phyloP scores from a whole-genome alignment of 192 early-diverging fungal species.

The Allomyces macrogynus region DNA sequence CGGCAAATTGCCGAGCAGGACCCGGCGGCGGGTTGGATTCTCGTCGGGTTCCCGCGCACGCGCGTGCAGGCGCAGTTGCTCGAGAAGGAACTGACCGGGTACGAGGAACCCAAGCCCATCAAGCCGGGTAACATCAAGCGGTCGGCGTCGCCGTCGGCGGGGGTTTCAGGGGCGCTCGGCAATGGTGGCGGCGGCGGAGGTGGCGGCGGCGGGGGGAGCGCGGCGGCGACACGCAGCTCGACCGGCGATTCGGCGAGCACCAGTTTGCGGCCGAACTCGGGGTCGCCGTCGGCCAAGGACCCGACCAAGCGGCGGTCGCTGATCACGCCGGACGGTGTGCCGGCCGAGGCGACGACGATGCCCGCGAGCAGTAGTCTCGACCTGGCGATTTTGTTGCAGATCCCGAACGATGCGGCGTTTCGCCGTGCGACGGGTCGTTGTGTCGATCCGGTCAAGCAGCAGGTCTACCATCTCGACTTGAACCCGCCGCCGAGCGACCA shows the following conservation, averaged over 20 bases:
- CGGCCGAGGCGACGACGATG: slow-evolving; percentile 6
- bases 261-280: too few relatives aligned
- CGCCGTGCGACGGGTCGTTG: slow-evolving; percentile 20
- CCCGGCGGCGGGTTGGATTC: slow-evolving; percentile 19
- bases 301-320: slow-evolving; percentile 9
- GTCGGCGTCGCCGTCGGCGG: slow-evolving; percentile 8
- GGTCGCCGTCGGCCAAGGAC: not conserved
- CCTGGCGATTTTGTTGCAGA: slow-evolving; percentile 25
- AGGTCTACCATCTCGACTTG: slow-evolving; percentile 28
- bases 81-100: slow-evolving; percentile 36
- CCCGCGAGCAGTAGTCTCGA: slow-evolving; percentile 19
- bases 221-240: too few relatives aligned
- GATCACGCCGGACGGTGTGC: slow-evolving; percentile 13
- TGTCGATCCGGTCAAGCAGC: slow-evolving; percentile 25
- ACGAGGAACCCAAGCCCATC: slow-evolving; percentile 39
- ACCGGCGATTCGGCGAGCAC: too few relatives aligned
- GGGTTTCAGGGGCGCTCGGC: slow-evolving; percentile 3
- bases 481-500: slow-evolving; percentile 35
- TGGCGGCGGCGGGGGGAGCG: not conserved
- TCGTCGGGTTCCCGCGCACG: slow-evolving; percentile 32
- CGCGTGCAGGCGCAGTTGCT: slow-evolving; percentile 28
- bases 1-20: slow-evolving; percentile 1
- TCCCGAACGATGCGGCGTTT: slow-evolving; percentile 26
- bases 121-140: slow-evolving; percentile 33
- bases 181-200: not conserved